Percentiles rank a stretch among this genome's conserved stretches.
These are phyloP conservation scores for Thraustochytrium aureum DNA, from an alignment of 352 stramenopile genomes.

Conservation along the genomic window DNA sequence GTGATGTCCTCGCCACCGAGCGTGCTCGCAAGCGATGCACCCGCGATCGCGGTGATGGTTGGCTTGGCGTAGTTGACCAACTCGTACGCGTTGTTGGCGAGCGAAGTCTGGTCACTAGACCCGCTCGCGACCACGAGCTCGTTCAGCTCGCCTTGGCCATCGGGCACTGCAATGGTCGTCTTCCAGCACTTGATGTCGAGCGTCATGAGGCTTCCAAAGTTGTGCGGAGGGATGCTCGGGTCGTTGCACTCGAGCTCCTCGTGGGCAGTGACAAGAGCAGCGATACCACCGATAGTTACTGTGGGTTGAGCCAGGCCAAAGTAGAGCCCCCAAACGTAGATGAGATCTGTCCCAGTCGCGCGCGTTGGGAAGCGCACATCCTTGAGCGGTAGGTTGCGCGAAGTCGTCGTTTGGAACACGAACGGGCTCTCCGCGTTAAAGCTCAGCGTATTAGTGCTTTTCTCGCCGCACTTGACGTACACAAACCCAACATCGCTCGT, in stretches of 20 bases:
- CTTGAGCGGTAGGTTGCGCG: background rate
- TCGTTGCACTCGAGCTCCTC: background rate
- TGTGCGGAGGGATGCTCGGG: constrained; percentile 4
- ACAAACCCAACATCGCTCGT: constrained; percentile 6
- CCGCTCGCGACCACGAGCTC: constrained; percentile 17
- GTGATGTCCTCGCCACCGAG: background rate
- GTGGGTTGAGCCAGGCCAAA: constrained; percentile 1
- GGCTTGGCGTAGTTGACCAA: constrained; percentile 19
- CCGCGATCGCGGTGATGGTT: background rate
- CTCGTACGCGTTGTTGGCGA: constrained; percentile 29
- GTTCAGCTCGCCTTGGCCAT: constrained; percentile 28
- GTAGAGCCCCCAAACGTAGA: constrained; percentile 43
- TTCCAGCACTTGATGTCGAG: constrained; percentile 41
- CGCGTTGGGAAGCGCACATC: background rate
- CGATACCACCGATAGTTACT: background rate
- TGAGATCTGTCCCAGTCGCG: background rate
- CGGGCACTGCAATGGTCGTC: constrained; percentile 20
- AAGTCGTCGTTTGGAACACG: constrained; percentile 2
- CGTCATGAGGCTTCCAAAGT: background rate
- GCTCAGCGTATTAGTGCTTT: background rate
- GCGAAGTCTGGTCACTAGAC: constrained; percentile 14
- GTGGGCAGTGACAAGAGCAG: constrained; percentile 5
- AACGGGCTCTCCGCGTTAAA: constrained; percentile 43
- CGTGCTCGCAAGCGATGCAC: background rate
- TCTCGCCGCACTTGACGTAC: constrained; percentile 19